Evolutionary conservation across 192 early-diverging fungal genomes (phyloP).

Genomic region (Coemansia sp.): DNA sequence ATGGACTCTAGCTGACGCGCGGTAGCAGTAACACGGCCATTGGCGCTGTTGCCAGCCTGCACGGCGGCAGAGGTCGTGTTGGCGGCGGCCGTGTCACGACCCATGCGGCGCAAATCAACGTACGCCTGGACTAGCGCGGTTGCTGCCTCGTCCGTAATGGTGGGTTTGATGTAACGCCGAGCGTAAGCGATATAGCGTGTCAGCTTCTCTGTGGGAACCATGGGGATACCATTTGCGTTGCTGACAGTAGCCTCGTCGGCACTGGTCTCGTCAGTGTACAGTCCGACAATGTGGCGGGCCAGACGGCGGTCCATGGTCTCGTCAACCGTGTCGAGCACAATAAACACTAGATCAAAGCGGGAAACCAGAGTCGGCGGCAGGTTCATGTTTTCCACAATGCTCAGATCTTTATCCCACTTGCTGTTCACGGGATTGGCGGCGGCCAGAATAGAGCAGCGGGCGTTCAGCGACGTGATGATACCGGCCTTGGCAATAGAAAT

Average conservation of each 20-base stretch:
- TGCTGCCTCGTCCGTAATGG: slow-evolving; percentile 76
- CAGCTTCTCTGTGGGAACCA: slow-evolving; percentile 74
- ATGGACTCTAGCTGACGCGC: slow-evolving; percentile 96
- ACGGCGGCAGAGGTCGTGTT: slow-evolving; percentile 45
- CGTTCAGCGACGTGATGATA: slow-evolving; percentile 96
- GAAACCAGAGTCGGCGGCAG: slow-evolving; percentile 90
- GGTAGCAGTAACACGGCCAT: slow-evolving; percentile 81
- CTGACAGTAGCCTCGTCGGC: neutral
- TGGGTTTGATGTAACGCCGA: slow-evolving; percentile 70
- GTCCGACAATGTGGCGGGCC: slow-evolving; percentile 82
- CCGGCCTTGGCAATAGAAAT: slow-evolving; percentile 98
- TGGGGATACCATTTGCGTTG: slow-evolving; percentile 2
- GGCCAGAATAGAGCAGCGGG: slow-evolving; percentile 90
- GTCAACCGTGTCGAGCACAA: slow-evolving; percentile 88
- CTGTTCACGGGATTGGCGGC: slow-evolving; percentile 96
- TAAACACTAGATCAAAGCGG: slow-evolving; percentile 90
- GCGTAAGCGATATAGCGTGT: slow-evolving; percentile 94
- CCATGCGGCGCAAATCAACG: slow-evolving; percentile 78
- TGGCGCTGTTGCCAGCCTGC: slow-evolving; percentile 28
- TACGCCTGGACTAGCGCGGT: slow-evolving; percentile 77
- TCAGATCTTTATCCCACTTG: slow-evolving; percentile 85
- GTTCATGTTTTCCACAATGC: slow-evolving; percentile 94
- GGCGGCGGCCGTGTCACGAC: slow-evolving; percentile 38
- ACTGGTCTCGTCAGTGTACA: slow-evolving; percentile 67
- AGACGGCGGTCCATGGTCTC: slow-evolving; percentile 82